Evolutionary conservation across 2,329 filamentous ascomycete genomes (phyloP).

Genomic region (Aspergillus nomiae): DNA sequence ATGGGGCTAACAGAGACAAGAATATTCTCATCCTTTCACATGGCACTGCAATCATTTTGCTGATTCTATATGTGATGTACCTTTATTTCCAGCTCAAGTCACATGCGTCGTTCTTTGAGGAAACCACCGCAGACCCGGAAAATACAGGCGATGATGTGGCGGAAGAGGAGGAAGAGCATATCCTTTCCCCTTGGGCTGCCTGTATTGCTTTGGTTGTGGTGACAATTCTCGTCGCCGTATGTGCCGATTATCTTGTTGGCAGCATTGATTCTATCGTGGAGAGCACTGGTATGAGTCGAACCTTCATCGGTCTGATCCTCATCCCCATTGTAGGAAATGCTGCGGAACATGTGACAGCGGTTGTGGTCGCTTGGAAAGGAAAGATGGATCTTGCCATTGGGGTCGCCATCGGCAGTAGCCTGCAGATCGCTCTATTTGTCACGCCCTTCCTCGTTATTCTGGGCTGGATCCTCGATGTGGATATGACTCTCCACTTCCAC

Average conservation of each 20-base stretch:
- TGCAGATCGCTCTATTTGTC: conserved; percentile 80
- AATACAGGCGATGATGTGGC: conserved; percentile 30
- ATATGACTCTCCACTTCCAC: conserved; percentile 80
- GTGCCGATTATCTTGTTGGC: conserved; percentile 75
- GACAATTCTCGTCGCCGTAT: conserved; percentile 70
- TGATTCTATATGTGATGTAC: conserved; percentile 74
- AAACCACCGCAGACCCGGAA: conserved; percentile 30
- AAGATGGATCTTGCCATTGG: conserved; percentile 71
- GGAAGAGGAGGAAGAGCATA: conserved; percentile 51
- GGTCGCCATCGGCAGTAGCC: conserved; percentile 77
- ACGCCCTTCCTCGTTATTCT: conserved; percentile 79
- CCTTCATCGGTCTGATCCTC: conserved; percentile 77
- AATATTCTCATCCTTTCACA: conserved; percentile 73
- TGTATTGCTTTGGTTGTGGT: conserved; percentile 67
- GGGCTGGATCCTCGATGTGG: conserved; percentile 72
- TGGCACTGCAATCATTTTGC: conserved; percentile 73
- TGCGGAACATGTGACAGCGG: conserved; percentile 78
- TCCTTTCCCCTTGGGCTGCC: conserved; percentile 66
- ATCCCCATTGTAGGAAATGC: conserved; percentile 81
- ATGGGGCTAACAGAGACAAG: conserved; percentile 35
- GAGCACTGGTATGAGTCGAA: conserved; percentile 72
- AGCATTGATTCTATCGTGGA: conserved; percentile 74
- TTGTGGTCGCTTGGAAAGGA: conserved; percentile 75
- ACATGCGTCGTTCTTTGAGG: conserved; percentile 71
- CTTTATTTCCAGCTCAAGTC: conserved; percentile 77